Percentiles rank a stretch among this genome's conserved stretches.
Evolutionary conservation across 2,329 filamentous ascomycete genomes (phyloP).

Genomic region (Coleophoma crateriformis): DNA sequence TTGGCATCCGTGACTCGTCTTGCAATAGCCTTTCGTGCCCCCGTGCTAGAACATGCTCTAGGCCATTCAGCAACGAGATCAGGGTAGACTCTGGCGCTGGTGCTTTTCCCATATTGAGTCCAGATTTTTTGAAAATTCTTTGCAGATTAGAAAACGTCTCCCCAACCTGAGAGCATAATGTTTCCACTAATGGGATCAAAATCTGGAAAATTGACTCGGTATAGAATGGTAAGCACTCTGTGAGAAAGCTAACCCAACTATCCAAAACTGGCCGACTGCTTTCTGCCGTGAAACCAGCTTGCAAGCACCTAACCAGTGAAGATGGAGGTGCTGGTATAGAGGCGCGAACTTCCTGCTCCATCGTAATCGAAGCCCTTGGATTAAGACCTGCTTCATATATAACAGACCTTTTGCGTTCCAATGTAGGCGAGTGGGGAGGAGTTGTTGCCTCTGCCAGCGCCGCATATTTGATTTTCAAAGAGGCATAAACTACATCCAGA

Average conservation of each 20-base stretch:
- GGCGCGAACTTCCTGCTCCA: constrained; percentile 34
- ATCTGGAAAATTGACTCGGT: constrained; percentile 83
- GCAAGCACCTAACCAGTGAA: constrained; percentile 76
- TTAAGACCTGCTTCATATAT: constrained; percentile 26
- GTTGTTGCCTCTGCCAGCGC: constrained; percentile 9
- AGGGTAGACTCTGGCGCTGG: constrained; percentile 64
- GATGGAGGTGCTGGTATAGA: constrained; percentile 53
- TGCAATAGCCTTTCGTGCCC: constrained; percentile 76
- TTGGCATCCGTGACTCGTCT: constrained; percentile 66
- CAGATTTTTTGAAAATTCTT: constrained; percentile 48
- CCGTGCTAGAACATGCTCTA: constrained; percentile 84
- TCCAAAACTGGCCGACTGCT: constrained; percentile 75
- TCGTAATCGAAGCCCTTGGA: constrained; percentile 35
- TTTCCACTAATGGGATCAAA: constrained; percentile 84
- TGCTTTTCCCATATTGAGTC: constrained; percentile 20
- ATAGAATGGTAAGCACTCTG: constrained; percentile 79
- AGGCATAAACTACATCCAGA: constrained; percentile 70
- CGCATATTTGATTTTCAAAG: constrained; percentile 59
- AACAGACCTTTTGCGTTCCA: constrained; percentile 19
- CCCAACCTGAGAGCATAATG: constrained; percentile 74
- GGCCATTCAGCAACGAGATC: constrained; percentile 82
- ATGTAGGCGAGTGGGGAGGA: constrained; percentile 16
- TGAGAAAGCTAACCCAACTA: constrained; percentile 84
- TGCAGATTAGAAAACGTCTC: constrained; percentile 68
- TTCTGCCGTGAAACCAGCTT: constrained; percentile 70